phyloP scores from a whole-genome alignment of 352 stramenopile genomes.

The Blastocystis sp. region DNA sequence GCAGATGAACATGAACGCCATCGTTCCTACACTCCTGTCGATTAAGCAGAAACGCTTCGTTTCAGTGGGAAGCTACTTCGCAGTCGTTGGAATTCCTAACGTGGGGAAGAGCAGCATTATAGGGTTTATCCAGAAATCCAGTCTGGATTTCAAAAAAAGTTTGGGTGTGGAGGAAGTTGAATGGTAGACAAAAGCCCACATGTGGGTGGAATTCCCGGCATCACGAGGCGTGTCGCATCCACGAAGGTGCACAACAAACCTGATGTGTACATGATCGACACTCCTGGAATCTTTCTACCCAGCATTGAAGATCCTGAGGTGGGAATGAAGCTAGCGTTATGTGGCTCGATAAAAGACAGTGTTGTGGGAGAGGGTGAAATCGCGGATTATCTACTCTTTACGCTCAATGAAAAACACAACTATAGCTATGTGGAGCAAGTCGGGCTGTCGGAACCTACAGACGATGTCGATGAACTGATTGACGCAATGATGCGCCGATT shows the following conservation, averaged over 20 bases:
- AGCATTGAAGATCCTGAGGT: constrained; percentile 75
- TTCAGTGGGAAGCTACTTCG: constrained; percentile 52
- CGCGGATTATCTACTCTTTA: constrained; percentile 80
- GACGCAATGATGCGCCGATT: constrained; percentile 66
- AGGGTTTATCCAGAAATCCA: constrained; percentile 30
- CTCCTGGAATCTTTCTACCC: constrained; percentile 78
- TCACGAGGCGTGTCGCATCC: constrained; percentile 78
- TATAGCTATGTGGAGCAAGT: constrained; percentile 76
- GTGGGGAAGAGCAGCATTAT: constrained; percentile 83
- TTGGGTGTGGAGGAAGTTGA: not conserved
- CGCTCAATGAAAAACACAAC: constrained; percentile 75
- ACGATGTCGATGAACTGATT: constrained; percentile 74
- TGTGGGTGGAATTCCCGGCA: constrained; percentile 75
- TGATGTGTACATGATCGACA: constrained; percentile 80
- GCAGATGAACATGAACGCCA: constrained; percentile 34
- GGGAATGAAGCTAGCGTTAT: constrained; percentile 76
- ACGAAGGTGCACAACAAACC: constrained; percentile 73
- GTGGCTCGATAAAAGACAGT: constrained; percentile 76
- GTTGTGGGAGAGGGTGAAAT: constrained; percentile 77
- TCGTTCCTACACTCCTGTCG: not conserved
- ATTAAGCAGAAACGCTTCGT: not conserved
- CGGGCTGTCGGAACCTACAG: constrained; percentile 71
- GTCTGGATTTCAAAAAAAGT: constrained; percentile 1
- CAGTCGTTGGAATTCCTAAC: constrained; percentile 79
- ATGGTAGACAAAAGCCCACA: constrained; percentile 71